phyloP scores from a whole-genome alignment of 2,329 filamentous ascomycete species.

The Venturia asperata region DNA sequence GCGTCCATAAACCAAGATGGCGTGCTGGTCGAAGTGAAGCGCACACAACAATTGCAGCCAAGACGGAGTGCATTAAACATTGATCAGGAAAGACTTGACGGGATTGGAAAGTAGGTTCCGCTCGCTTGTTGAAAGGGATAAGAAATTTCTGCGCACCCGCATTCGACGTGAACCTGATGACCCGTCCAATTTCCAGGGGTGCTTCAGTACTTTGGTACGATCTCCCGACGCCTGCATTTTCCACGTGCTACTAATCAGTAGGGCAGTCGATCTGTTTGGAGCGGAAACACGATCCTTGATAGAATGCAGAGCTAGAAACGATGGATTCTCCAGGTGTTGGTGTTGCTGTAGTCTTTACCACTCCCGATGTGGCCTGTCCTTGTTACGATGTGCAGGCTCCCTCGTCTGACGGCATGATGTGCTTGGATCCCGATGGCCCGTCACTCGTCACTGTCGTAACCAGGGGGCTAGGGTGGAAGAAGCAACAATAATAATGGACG shows the following conservation, averaged over 20 bases:
- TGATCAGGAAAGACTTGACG: neutral
- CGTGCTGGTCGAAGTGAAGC: neutral
- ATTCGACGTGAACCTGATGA: neutral
- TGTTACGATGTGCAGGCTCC: neutral
- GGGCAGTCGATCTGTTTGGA: neutral
- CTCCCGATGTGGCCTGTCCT: neutral
- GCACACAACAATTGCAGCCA: neutral
- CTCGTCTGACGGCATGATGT: neutral
- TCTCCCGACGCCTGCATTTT: neutral
- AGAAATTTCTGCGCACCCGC: constrained; percentile 2
- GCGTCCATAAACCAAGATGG: too few species aligned
- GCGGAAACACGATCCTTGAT: neutral
- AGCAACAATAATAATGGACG: neutral
- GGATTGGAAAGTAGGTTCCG: neutral
- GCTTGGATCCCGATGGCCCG: neutral
- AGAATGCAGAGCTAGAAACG: neutral
- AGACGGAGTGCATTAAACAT: neutral
- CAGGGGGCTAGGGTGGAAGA: neutral
- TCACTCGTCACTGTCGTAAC: neutral
- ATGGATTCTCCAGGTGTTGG: neutral
- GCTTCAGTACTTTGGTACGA: neutral
- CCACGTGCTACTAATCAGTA: neutral
- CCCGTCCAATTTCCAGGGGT: neutral
- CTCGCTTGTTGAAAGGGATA: neutral
- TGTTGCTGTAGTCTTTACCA: neutral